Conservation (phyloP, 495 filamentous ascomycete genomes). For the Friedmanniomyces endolithicus region DNA sequence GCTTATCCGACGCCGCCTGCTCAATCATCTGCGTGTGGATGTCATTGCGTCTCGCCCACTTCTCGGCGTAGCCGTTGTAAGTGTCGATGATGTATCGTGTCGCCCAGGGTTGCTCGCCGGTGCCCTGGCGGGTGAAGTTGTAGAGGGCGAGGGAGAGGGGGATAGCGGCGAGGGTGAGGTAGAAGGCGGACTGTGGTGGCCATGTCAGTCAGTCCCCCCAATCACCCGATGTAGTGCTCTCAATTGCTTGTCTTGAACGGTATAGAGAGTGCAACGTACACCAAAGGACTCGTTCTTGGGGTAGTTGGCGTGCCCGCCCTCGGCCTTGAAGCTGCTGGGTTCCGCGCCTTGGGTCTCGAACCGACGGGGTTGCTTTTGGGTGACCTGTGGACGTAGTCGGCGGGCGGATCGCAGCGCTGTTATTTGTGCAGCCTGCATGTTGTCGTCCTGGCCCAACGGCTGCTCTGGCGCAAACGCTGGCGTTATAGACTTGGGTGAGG, state of each 20-base stretch:
- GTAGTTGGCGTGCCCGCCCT: conserved; percentile 9
- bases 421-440: conserved; percentile 29
- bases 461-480: not conserved
- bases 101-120: conserved; percentile 40
- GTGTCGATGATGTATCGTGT: conserved; percentile 44
- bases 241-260: conserved; percentile 15
- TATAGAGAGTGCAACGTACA: conserved; percentile 34
- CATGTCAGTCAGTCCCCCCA: too few species aligned
- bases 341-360: conserved; percentile 18
- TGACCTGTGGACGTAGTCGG: conserved; percentile 17
- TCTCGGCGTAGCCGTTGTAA: conserved; percentile 37
- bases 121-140: conserved; percentile 36
- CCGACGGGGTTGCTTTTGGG: conserved; percentile 24
- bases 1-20: conserved; percentile 55
- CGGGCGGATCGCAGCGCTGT: conserved; percentile 26
- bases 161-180: conserved; percentile 46
- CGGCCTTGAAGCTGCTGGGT: conserved; percentile 2
- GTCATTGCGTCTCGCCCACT: conserved; percentile 47
- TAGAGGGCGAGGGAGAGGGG: conserved; percentile 48
- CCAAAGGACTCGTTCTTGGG: conserved; percentile 49
- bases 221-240: not conserved
- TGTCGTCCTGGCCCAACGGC: conserved; percentile 13
- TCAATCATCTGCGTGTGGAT: conserved; percentile 53
- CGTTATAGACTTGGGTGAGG: not conserved
- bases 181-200: conserved; percentile 49